Percentiles rank a stretch among this genome's conserved stretches.
phyloP scores from a whole-genome alignment of 2,329 filamentous ascomycete genomes.

The Clarireedia paspali region DNA sequence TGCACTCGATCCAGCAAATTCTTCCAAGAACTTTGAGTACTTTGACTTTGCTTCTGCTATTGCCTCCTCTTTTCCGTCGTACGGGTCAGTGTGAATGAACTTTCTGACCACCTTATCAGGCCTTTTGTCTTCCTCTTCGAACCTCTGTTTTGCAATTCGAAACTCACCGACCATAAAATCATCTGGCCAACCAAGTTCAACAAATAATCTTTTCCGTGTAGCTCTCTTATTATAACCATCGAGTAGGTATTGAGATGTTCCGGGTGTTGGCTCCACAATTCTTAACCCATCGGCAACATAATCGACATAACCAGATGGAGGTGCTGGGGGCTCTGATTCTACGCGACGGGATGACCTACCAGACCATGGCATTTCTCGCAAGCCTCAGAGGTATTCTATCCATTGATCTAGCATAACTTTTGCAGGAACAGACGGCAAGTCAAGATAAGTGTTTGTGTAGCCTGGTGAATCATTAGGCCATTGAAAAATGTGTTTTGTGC shows the following conservation, averaged over 20 bases:
- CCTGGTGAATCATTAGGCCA: not conserved
- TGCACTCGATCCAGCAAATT: not conserved
- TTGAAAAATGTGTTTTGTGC: not conserved
- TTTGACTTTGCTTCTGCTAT: not conserved
- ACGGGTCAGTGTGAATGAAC: not conserved
- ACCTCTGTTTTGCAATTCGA: not conserved
- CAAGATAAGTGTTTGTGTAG: not conserved
- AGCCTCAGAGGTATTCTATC: not conserved
- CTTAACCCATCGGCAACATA: not conserved
- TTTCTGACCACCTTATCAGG: not conserved
- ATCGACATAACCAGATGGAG: not conserved
- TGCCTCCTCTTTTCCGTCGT: not conserved
- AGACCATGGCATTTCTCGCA: not conserved
- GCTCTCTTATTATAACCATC: not conserved
- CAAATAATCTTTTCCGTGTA: not conserved
- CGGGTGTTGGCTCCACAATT: not conserved
- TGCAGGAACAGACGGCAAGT: not conserved
- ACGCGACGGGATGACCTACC: not conserved
- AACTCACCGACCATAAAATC: not conserved
- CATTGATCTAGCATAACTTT: constrained; percentile 1
- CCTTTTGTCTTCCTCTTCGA: not conserved
- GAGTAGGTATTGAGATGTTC: not conserved
- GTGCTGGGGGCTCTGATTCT: not conserved
- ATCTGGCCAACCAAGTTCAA: not conserved
- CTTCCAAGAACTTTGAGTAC: constrained; percentile 1